Percentiles rank a stretch among this genome's conserved stretches.
Evolutionary conservation across 2,329 filamentous ascomycete genomes (phyloP).

Genomic region (Colletotrichum liriopes): DNA sequence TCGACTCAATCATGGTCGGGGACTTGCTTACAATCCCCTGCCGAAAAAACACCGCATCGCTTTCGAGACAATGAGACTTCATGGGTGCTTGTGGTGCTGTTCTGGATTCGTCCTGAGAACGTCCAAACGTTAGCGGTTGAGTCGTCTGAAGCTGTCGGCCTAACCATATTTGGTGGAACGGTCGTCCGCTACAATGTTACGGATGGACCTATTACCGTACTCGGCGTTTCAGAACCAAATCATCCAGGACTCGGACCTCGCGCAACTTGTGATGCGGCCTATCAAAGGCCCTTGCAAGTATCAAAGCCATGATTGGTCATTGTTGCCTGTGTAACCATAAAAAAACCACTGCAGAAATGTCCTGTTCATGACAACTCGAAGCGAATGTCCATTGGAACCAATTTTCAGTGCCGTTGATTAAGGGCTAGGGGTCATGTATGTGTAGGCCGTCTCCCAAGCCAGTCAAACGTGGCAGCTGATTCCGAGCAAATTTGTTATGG

Average conservation of each 20-base stretch:
- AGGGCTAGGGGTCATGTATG: too few species aligned
- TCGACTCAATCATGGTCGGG: neutral
- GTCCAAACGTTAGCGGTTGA: too few species aligned
- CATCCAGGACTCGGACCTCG: too few species aligned
- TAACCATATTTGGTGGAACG: neutral
- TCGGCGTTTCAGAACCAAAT: neutral
- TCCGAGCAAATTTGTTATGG: too few species aligned
- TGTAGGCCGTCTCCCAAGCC: too few species aligned
- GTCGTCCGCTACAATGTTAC: neutral
- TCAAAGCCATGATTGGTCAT: neutral
- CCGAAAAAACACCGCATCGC: fast-evolving
- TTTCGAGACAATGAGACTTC: neutral
- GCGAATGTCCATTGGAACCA: too few species aligned
- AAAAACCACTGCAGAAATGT: too few species aligned
- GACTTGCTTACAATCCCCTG: neutral
- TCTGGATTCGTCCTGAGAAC: neutral
- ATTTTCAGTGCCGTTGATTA: too few species aligned
- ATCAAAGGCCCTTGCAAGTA: neutral
- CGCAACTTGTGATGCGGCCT: too few species aligned
- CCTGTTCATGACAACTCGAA: neutral
- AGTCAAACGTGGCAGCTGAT: too few species aligned
- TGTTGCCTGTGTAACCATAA: neutral
- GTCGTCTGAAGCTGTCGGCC: neutral
- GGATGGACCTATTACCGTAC: neutral
- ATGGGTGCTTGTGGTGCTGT: neutral